Percentiles rank a stretch among this genome's conserved stretches.
Evolutionary conservation across 352 stramenopile species (phyloP).

Genomic region (Globisporangium viniferum): DNA sequence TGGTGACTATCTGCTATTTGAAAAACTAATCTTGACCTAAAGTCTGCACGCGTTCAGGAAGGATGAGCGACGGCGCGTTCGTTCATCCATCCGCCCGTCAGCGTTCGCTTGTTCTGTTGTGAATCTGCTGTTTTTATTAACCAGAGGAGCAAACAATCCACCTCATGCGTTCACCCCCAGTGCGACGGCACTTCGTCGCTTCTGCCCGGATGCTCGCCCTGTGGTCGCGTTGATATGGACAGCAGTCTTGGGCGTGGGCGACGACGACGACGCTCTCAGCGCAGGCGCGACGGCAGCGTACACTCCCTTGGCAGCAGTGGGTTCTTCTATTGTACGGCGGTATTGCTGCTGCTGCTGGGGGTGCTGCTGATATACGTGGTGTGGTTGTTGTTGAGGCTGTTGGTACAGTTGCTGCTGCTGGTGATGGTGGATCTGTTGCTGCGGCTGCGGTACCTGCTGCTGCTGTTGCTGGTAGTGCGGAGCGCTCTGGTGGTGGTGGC

Average conservation of each 20-base stretch:
- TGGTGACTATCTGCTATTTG: constrained; percentile 9
- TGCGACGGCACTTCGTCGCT: constrained; percentile 73
- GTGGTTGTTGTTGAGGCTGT: constrained; percentile 2
- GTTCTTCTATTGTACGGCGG: constrained; percentile 42
- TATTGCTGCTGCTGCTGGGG: constrained; percentile 18
- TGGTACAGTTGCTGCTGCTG: constrained; percentile 10
- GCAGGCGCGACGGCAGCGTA: constrained; percentile 7
- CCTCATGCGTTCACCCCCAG: constrained; percentile 81
- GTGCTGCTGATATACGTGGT: constrained; percentile 13
- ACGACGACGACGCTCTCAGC: constrained; percentile 8
- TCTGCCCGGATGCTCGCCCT: constrained; percentile 63
- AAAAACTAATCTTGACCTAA: constrained; percentile 11
- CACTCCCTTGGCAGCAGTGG: constrained; percentile 9
- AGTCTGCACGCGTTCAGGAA: constrained; percentile 1
- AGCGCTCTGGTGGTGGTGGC: constrained; percentile 23
- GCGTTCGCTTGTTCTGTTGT: constrained; percentile 4
- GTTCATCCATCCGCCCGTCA: background rate
- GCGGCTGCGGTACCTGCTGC: background rate
- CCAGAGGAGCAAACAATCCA: background rate
- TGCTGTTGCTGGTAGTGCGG: constrained; percentile 24
- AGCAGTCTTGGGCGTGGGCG: constrained; percentile 20
- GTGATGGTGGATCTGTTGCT: constrained; percentile 8
- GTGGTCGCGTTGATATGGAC: constrained; percentile 34
- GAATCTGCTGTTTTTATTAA: constrained; percentile 14
- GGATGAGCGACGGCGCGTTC: background rate